Base-by-base conservation (phyloP, 306 rosid species). In the Glycyrrhiza uralensis region DNA sequence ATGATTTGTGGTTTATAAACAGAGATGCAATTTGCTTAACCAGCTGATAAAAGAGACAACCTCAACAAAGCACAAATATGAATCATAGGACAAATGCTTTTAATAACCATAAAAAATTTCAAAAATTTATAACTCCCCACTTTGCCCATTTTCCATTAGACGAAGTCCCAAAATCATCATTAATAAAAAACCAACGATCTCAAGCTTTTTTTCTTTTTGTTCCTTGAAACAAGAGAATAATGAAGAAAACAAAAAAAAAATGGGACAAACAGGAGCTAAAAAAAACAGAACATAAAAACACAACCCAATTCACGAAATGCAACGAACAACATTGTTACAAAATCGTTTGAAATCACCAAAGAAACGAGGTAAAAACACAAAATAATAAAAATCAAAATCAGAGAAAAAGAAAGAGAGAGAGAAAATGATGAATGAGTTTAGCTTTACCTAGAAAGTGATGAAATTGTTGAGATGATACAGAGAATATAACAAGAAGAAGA, bases 401-500 rank as follows among this genome's bases (percentile, higher is more conserved):
- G 57, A 35, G 60, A 9, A 26, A 38, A 26, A 35, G 17, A 19
- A 19, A 19, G 55, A 69, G 18, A 51, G 23, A 75, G 3, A 72
- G 35, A 33, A 45, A 41, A 80, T 71, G 58, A 79, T 69, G 66
- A 75, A 67, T 72, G 82, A 77, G 81, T 30, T 42, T 72, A 86
- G 89, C 93, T 30, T 42, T 72, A 86, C 90, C 93, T 75, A 74
- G 17, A 49, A 71, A 72, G 75, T 38, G 77, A 75, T 58, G 64
- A 78, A n/a, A 71, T 74, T 62, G 59, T 63, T 10, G 78, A 74
- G 79, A 80, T 44, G 68, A 82, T 51, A 41, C 11, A 50, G 74
- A 63, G 63, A 62, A 74, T 56, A 13, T 62, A 61, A 17, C 73
- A 67, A 26, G 15, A 52, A 17, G 19, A 41, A 70, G 17, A n/a